Base-by-base conservation (phyloP, 1,139 yeast species). In the Zygoascus hellenicus region DNA sequence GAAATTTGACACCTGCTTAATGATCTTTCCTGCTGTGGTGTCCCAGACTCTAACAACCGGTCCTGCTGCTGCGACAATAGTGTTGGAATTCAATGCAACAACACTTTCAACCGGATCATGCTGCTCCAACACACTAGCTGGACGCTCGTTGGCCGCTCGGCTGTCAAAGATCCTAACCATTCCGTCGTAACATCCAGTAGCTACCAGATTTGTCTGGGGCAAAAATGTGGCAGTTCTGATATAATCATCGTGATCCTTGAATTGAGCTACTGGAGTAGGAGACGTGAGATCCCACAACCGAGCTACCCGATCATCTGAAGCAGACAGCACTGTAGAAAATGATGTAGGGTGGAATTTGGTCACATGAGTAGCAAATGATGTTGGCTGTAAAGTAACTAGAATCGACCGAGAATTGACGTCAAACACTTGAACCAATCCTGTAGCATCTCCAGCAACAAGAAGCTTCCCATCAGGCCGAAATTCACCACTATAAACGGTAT, bases 121-220 rank as follows among this genome's bases (percentile, higher is more conserved):
- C 55, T 82, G 90, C 52, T 73, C 66, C 52, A 73, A 75, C 48
- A 67, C 64, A 19, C 75, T 67, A n/a, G 77, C 75, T 19, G 81
- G 79, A 11, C 57, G 62, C 9, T 56, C 54, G 9, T 61, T 57
- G 13, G 73, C 68, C n/a, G 73, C 72, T 64, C 98, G 76, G 3
- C 94, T 77, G 66, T 92, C 98, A 60, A 84, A 90, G n/a, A 94
- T 67, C 57, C 97, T 74, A 5, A 92, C 83, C 32, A 73, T 66
- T 9, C 96, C 96, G 67, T 92, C 98, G 63, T 92, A 92, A 61
- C 95, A 88, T 38, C 98, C 98, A 1, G 97, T 87, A n/a, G 85
- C 82, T 17, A 90, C 71, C 55, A 89, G 71, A 59, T 84, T 85
- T 9, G 35, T 34, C 42, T 81, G 80, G 3, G 94, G 94, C 43